Evolutionary conservation across 352 stramenopile species (phyloP), one percentile per base, ranked within the genome.

Genomic region (Plasmopara muralis): DNA sequence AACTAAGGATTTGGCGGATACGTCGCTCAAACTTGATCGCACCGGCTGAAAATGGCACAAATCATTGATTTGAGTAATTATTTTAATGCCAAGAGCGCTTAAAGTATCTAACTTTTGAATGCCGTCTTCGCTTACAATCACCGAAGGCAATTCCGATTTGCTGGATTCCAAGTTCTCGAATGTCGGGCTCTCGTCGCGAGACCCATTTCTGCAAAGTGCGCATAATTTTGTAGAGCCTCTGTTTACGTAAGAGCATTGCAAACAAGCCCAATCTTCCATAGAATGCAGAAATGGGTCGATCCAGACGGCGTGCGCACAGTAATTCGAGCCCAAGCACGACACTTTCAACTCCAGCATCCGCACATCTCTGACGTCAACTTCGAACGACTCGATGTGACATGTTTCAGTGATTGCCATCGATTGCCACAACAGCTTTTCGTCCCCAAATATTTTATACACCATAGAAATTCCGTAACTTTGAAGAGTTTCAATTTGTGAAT

Each of bases 271-370:
- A 33, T 94, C 80, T 35, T 89, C 64, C 20, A 89, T 47, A 31
- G 76, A 57, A 44, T 77, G 64, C 49, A 90, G 62, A 28, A 69
- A 79, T 41, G 84, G 82, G 50, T 93, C 82, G 12, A 94, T 62
- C 79, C 81, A 94, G 31, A 94, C 60, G 10, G 84, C 78, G 43
- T 93, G 81, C 0, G 81, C 82, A 46, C 72, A 89, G 15, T 87
- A 68, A 54, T 94, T 93, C 7, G 77, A 90, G 2, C 81, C 84
- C 9, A 70, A 37, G 34, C 84, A 94, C 4, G 65, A 74, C 10
- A 83, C 80, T 20, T 67, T 72, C 7, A 94, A 57, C 35, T 91
- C 78, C 20, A 94, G 58, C 69, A 93, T 93, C 7, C 79, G 77
- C n/a, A 92, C 67, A 25, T 66, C 49, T 28, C 31, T 54, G 6